Base-by-base conservation (phyloP, 2,329 filamentous ascomycete genomes). In the Talaromyces piceae region DNA sequence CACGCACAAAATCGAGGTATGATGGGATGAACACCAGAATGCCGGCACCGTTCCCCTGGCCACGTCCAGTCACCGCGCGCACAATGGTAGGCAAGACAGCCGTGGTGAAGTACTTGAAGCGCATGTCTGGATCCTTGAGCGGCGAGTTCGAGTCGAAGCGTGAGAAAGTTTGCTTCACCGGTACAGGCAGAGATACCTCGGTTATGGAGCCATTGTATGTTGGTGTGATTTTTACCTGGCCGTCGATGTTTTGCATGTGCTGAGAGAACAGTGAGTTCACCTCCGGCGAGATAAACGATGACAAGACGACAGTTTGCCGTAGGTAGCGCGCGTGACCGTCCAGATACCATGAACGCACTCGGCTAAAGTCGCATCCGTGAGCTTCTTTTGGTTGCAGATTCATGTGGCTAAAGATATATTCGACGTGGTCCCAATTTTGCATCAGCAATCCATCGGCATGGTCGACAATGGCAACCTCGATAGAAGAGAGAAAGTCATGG, bases 401-500 rank as follows among this genome's bases (percentile, higher is more conserved):
- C 56, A 98, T 79, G 66, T 95, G 88, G 56, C 88, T 83, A 63
- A 97, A 91, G 60, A 96, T 87, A 66, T 87, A 88, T 67, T 94
- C 88, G 54, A 96, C 81, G 65, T 98, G 91, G 63, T 96, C 90
- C 91, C 91, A 97, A 67, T 95, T 97, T 68, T 98, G 93, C 90
- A 96, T 96, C 7, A 95, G 80, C 39, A 96, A 80, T 0, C 90
- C 90, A 68, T 97, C 91, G 11, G 89, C 86, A 69, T 97, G 91
- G 67, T 98, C 93, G 54, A 95, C 78, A 44, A 97, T 77, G 27
- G 93, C 83, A 47, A 98, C 71, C 70, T 98, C 93, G 61, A 98
- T 88, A 1, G 91, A 97, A 52, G 87, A 91, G 12, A 98, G 77
- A 65, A 95, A 98, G 68, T 98, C 93, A 60, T 82, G 84, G 66